Percentiles rank a stretch among this genome's conserved stretches.
phyloP scores from a whole-genome alignment of 306 rosid genomes.

The Delonix regia region DNA sequence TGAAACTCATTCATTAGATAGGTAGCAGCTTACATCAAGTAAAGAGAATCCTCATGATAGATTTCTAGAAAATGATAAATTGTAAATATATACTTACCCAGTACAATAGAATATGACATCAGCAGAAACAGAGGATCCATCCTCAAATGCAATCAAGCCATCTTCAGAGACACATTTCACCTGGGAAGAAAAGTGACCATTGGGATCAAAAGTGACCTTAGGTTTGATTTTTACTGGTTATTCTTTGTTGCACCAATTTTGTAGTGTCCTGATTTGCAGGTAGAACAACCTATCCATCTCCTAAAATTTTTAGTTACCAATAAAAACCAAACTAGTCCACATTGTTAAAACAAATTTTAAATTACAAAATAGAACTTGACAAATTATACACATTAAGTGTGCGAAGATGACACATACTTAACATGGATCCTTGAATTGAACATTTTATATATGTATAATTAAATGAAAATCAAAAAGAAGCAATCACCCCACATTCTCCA shows the following conservation, averaged over 20 bases:
- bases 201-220: not conserved
- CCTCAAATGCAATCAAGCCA: constrained; percentile 45
- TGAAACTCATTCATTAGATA: not conserved
- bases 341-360: not conserved
- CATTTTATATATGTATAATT: not conserved
- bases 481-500: not conserved
- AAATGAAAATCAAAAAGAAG: not conserved
- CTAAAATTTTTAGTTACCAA: not conserved
- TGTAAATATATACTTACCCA: constrained; percentile 35
- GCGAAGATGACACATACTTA: not conserved
- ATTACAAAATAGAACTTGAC: too few relatives aligned
- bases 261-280: not conserved
- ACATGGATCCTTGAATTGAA: not conserved
- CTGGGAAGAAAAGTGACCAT: not conserved
- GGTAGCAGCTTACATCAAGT: not conserved
- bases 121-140: constrained; percentile 44
- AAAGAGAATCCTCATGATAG: not conserved
- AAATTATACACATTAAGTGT: too few relatives aligned
- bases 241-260: not conserved
- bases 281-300: not conserved
- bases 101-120: constrained; percentile 46
- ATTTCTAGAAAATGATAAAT: not conserved
- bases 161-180: constrained; percentile 38
- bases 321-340: not conserved
- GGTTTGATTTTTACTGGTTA: not conserved